Evolutionary conservation across 2,329 filamentous ascomycete genomes (phyloP), one percentile per base, ranked within the genome.

Genomic region (Fusarium sp.): DNA sequence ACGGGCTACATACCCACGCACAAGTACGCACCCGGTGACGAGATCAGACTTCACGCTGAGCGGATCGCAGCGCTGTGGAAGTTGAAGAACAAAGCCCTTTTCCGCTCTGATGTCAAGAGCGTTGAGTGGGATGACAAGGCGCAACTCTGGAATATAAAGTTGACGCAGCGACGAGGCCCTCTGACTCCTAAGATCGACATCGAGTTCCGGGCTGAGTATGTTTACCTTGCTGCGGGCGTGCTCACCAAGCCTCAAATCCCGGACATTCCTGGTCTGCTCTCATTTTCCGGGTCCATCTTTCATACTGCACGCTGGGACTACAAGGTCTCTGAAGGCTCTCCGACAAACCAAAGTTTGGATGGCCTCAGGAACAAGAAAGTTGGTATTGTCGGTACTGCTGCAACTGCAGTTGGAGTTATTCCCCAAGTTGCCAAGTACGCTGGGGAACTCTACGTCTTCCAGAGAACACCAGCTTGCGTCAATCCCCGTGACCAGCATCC

Each of bases 361-460:
- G 32, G 43, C 32, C 60, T 63, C 25, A 35, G 37, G 32, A 45
- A 34, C n/a, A 63, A 63, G 34, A 43, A 45, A 35, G 60, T 63
- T 23, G 60, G 43, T 45, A 32, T 61, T 27, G 37, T 61, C n/a
- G 58, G 58, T 30, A 61, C 58, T 34, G 58, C 37, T n/a, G 60
- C 60, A 25, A 63, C 60, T 25, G 43, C 39, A 39, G 27, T 63
- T 27, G 48, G 52, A 13, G 39, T 58, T 18, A 50, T 65, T 32
- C 63, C 63, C 27, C 52, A 65, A 9, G 48, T 65, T 32, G 63
- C 48, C 39, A 43, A 65, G 39, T 65, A 43, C 37, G 52, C 63
- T n/a, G 41, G 41, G 39, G 63, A 65, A 43, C 63, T 65, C 37
- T 65, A 58, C 39, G 63, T 65, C 30, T 58, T 65, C 16, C 63